These are phyloP conservation scores for Sclerotinia spermophila DNA, from an alignment of 2,329 filamentous ascomycete species.

Conservation along the genomic window DNA sequence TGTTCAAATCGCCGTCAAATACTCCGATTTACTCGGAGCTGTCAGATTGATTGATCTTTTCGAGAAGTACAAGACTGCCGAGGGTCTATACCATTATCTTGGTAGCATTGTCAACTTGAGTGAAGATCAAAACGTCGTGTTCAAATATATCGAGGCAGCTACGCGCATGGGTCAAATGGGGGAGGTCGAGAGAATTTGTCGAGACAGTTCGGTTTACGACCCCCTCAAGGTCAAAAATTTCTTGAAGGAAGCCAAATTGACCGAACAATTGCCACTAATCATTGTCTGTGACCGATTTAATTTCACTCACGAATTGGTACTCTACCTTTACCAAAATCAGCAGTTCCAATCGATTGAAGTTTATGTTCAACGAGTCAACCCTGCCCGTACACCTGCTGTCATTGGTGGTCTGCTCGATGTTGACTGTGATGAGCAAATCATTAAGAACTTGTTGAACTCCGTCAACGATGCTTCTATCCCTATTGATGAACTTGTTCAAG, in stretches of 20 bases:
- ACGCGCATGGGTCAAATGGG: constrained; percentile 90
- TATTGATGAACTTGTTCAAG: constrained; percentile 87
- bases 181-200: constrained; percentile 95
- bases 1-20: constrained; percentile 94
- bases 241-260: constrained; percentile 89
- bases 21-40: constrained; percentile 90
- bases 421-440: constrained; percentile 93
- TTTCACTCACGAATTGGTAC: constrained; percentile 93
- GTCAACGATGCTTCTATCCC: constrained; percentile 82
- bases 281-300: constrained; percentile 99
- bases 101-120: constrained; percentile 97
- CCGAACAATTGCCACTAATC: constrained; percentile 92
- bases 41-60: constrained; percentile 85
- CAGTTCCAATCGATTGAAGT: constrained; percentile 99
- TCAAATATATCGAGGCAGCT: constrained; percentile 99
- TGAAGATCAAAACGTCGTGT: constrained; percentile 91
- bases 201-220: constrained; percentile 89
- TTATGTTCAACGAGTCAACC: constrained; percentile 96
- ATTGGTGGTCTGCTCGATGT: constrained; percentile 92
- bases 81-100: constrained; percentile 97
- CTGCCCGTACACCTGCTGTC: constrained; percentile 83
- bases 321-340: constrained; percentile 98
- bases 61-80: constrained; percentile 95
- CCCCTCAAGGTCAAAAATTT: constrained; percentile 99
- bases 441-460: constrained; percentile 84